Evolutionary conservation across 345 rosid species (phyloP), one percentile per base, ranked within the genome.

Genomic region (Sonneratia caseolaris): DNA sequence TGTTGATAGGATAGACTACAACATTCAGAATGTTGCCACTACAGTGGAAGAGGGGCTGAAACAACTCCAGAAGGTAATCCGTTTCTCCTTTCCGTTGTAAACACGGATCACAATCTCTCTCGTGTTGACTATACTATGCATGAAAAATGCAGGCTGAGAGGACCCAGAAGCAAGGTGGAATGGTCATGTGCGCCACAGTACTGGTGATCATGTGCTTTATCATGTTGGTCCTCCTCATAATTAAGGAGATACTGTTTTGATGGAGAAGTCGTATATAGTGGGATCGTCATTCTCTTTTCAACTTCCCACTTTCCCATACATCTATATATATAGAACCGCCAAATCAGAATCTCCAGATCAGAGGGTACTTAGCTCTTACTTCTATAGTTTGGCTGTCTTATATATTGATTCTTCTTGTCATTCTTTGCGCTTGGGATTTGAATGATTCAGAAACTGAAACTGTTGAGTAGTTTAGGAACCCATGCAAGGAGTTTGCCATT

Each of bases 1-100:
- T 64, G 94, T 95, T 49, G 99, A 95, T 84, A 86, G 99, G 72
- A 95, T 95, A 80, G 98, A 95, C 86, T 83, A 92, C 76, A 95
- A 95, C 78, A 84, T 95, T 77, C 93, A 95, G 76, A 90, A 90
- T 69, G 98, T 91, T 35, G 96, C 94, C 40, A 83, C 90, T 47
- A 86, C 93, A 12, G 89, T 92, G 5, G 98, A 92, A 19, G 96
- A 92, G 79, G 99, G 99, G 72, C 94, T 95, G 76, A 88, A 92
- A 80, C 98, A 95, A 79, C 81, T 92, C 76, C 86, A 86, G 79
- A 92, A 90, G 98, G 99, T 95, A 55, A 70, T 24, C 66, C 36
- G 42, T 45, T 40, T 10, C 71, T 66, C 43, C 22, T 65, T 56
- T 22, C n/a, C 35, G 65, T 66, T 49, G 69, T 22, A 37, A 45